Evolutionary conservation across 2,329 filamentous ascomycete genomes (phyloP), one percentile per base, ranked within the genome.

Genomic region (Colletotrichum agaves): DNA sequence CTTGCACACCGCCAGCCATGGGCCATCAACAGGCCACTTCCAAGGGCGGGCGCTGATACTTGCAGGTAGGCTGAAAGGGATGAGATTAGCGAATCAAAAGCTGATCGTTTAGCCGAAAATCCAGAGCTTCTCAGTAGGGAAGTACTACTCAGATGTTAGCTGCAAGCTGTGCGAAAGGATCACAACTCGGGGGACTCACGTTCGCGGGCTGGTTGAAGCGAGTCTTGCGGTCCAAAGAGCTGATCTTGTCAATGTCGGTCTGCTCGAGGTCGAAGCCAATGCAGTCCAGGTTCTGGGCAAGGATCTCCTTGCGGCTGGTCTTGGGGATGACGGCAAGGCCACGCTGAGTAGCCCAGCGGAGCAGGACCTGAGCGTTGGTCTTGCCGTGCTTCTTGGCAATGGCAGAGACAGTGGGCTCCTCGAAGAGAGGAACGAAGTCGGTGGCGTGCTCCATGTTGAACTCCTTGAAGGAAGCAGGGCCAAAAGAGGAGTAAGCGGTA

Each of bases 261-360:
- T 89, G 78, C 27, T 85, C 83, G 37, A 94, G 81, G 73, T 93
- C 85, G 76, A 92, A 94, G 70, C 80, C 81, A 71, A 83, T 87
- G 70, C 89, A 87, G 72, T 90, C 86, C 71, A 94, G 80, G 81
- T 93, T 93, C 82, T 90, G 83, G 66, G 81, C 77, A 77, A 93
- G 84, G 72, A 82, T 72, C 21, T 76, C 82, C 70, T 71, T 75
- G 72, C 78, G 85, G 80, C 79, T 90, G 71, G 87, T 90, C 87
- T 95, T 95, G 73, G 92, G 93, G 74, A 96, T 96, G 73, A 96
- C 91, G 53, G 92, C 91, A 63, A 96, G 83, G 35, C 89, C 89
- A 57, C 91, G 87, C 85, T 97, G 93, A 15, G 93, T 97, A 21
- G 93, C 89, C 94, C 94, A 97, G 74, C 93, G 88, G 72, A 97